Conservation (phyloP, 2,329 filamentous ascomycete species). For the Stemphylium beticola region DNA sequence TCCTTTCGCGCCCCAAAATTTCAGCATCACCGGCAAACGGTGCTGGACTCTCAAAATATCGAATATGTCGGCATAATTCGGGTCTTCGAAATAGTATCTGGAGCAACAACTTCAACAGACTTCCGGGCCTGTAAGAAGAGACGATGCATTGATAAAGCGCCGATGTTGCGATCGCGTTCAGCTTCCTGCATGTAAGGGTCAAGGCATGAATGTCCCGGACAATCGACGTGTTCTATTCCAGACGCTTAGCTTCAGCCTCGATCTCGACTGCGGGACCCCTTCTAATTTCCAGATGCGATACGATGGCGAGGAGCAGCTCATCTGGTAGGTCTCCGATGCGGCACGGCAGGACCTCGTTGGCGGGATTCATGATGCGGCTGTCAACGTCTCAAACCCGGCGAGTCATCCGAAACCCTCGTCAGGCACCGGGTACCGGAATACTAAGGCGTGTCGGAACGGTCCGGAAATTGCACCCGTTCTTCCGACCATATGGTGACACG, state of each 20-base stretch:
- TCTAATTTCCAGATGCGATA: background rate
- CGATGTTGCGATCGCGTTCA: conserved; percentile 20
- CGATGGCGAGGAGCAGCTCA: background rate
- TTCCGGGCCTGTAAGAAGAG: conserved; percentile 26
- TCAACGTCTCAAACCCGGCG: conserved; percentile 1
- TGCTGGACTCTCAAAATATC: background rate
- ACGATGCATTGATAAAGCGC: conserved; percentile 26
- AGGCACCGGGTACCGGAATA: background rate
- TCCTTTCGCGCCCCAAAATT: background rate
- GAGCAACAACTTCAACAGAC: conserved; percentile 34
- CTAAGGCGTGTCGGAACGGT: background rate
- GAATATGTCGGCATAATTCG: background rate
- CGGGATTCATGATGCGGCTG: background rate
- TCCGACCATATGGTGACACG: background rate
- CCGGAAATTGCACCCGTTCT: background rate
- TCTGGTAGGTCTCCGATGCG: background rate
- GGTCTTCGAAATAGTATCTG: background rate
- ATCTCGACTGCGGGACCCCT: background rate
- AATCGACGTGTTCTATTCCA: conserved; percentile 1
- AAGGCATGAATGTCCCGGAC: conserved; percentile 16
- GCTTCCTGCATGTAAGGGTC: conserved; percentile 18
- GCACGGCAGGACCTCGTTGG: background rate
- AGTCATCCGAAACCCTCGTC: background rate
- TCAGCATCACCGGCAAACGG: background rate
- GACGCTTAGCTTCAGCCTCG: background rate